Conservation (phyloP, 2,329 filamentous ascomycete genomes). For the Arthrobotrys conoides region DNA sequence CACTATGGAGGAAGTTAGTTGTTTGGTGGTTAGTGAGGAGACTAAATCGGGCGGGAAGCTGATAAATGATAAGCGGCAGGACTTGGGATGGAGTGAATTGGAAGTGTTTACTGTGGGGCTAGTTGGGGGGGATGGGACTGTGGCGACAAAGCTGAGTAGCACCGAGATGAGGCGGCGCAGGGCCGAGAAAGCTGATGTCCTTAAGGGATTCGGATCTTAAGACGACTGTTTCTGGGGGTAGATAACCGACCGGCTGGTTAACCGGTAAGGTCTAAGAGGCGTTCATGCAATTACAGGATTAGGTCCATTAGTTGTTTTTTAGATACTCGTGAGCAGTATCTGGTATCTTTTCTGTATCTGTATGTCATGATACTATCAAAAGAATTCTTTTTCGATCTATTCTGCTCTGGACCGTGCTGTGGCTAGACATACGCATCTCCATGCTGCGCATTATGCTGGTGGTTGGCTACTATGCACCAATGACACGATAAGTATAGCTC, state of each 20-base stretch:
- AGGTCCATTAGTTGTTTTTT: not conserved
- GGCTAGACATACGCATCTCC: not conserved
- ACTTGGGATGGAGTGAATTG: conserved; percentile 81
- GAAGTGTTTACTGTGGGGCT: conserved; percentile 92
- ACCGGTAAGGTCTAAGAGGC: not conserved
- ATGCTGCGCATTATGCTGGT: not conserved
- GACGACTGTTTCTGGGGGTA: not conserved
- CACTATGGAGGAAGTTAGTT: conserved; percentile 81
- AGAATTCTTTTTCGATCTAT: not conserved
- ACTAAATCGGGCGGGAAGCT: conserved; percentile 85
- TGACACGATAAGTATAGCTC: not conserved
- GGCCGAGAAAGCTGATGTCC: conserved; percentile 43
- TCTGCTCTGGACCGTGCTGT: not conserved
- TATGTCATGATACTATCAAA: conserved; percentile 6
- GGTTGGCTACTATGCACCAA: not conserved
- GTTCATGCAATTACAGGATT: not conserved
- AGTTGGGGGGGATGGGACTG: conserved; percentile 76
- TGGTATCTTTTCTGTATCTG: conserved; percentile 2
- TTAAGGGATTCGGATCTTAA: conserved; percentile 50
- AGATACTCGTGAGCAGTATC: not conserved
- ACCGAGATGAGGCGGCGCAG: conserved; percentile 62
- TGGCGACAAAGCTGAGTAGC: conserved; percentile 66
- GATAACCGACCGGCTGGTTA: not conserved
- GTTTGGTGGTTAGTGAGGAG: conserved; percentile 88
- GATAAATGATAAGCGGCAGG: conserved; percentile 84